These are phyloP conservation scores for Mycena haematopus DNA, from an alignment of 768 basidiomycete genomes.

Conservation along the genomic window DNA sequence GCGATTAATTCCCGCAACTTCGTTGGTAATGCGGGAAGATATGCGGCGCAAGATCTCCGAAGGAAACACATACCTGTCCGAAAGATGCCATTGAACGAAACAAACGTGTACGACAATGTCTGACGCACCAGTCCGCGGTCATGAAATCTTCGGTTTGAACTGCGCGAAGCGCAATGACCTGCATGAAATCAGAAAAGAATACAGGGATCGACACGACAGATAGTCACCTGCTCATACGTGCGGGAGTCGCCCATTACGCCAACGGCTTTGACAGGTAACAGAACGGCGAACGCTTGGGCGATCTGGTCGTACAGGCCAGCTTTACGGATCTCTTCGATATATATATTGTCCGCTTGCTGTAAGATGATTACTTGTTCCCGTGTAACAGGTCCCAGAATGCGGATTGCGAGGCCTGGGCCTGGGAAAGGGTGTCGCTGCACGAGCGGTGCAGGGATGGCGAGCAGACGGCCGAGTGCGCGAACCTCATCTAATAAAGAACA, in stretches of 20 bases:
- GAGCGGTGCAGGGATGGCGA: constrained; percentile 89
- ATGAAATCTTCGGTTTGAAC: constrained; percentile 99
- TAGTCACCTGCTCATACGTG: constrained; percentile 88
- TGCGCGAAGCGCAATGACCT: constrained; percentile 94
- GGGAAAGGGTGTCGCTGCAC: constrained; percentile 99
- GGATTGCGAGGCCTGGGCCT: constrained; percentile 96
- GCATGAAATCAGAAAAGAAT: constrained; percentile 9
- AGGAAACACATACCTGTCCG: constrained; percentile 90
- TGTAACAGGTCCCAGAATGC: constrained; percentile 95
- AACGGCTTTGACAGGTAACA: constrained; percentile 94
- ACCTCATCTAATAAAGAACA: constrained; percentile 79
- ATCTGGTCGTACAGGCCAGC: constrained; percentile 94
- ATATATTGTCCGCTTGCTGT: constrained; percentile 93
- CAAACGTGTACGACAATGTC: constrained; percentile 8
- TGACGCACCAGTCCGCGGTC: constrained; percentile 94
- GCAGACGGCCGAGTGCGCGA: constrained; percentile 86
- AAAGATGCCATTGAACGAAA: constrained; percentile 26
- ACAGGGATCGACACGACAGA: not conserved
- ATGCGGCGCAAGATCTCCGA: constrained; percentile 87
- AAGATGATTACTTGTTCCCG: constrained; percentile 90
- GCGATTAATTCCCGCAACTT: constrained; percentile 95
- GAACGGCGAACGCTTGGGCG: constrained; percentile 94
- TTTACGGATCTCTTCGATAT: constrained; percentile 96
- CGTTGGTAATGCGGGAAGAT: constrained; percentile 97
- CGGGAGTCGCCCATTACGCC: constrained; percentile 97